Evolutionary conservation across 2,329 filamentous ascomycete species (phyloP).

Genomic region (Epichloe sylvatica): DNA sequence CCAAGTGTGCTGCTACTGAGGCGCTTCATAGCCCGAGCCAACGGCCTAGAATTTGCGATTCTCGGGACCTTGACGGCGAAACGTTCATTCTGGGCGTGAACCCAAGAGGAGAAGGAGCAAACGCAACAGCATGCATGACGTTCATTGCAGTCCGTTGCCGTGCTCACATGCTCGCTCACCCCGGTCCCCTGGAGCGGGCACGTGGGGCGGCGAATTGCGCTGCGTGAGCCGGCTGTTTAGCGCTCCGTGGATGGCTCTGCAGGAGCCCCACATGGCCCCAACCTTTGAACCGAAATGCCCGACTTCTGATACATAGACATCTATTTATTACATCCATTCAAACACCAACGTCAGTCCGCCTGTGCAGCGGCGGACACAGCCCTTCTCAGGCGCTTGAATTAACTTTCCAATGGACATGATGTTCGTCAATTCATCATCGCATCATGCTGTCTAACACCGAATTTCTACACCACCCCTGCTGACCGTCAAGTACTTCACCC

Average conservation of each 20-base stretch:
- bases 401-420: background rate
- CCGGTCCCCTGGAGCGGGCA: background rate
- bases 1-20: constrained; percentile 17
- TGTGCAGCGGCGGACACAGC: no score
- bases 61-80: background rate
- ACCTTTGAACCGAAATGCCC: background rate
- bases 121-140: background rate
- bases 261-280: background rate
- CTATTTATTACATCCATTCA: no score
- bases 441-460: constrained; percentile 31
- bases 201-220: background rate
- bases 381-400: background rate
- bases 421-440: background rate
- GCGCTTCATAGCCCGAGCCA: constrained; percentile 18
- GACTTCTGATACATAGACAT: no score
- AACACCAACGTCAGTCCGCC: no score
- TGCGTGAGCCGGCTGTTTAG: background rate
- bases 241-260: background rate
- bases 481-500: constrained; percentile 87
- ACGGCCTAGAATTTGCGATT: constrained; percentile 8
- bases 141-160: background rate
- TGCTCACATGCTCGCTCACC: no score
- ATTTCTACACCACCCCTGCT: constrained; percentile 52
- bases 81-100: constrained; percentile 6
- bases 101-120: background rate